phyloP scores from a whole-genome alignment of 2,329 filamentous ascomycete species.

The Pyrenochaeta sp. region DNA sequence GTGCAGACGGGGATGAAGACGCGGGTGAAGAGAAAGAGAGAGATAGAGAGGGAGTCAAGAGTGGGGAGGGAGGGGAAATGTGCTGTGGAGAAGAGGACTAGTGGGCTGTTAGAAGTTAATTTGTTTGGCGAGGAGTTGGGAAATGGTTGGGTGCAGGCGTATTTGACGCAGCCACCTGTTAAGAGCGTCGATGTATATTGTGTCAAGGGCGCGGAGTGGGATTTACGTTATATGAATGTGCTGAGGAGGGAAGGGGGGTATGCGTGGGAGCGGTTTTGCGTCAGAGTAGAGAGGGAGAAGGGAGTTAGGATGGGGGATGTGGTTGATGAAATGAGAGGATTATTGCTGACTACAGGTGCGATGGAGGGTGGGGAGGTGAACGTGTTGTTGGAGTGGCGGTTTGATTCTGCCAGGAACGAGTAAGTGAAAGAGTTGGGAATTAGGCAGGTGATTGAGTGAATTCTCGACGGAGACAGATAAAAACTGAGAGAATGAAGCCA shows the following conservation, averaged over 20 bases:
- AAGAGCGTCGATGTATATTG: constrained; percentile 9
- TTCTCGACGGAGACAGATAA: neutral
- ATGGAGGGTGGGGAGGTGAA: constrained; percentile 1
- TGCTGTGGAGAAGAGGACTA: too few relatives aligned
- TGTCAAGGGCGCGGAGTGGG: constrained; percentile 9
- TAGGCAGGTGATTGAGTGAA: too few relatives aligned
- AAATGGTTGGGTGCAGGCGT: neutral
- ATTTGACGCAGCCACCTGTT: constrained; percentile 2
- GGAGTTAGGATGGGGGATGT: constrained; percentile 21
- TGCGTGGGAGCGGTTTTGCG: constrained; percentile 5
- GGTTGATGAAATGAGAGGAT: constrained; percentile 16
- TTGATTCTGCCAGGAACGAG: constrained; percentile 3
- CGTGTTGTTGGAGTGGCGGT: constrained; percentile 18
- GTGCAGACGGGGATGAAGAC: neutral
- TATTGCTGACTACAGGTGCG: neutral
- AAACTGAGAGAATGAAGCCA: neutral
- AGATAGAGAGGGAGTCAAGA: too few relatives aligned
- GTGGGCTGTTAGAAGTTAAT: too few relatives aligned
- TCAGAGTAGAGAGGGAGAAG: constrained; percentile 16
- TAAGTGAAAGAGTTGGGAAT: neutral
- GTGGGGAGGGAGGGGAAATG: too few relatives aligned
- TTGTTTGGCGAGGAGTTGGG: neutral
- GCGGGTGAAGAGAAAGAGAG: neutral
- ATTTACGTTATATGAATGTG: constrained; percentile 7
- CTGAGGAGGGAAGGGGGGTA: neutral